Evolutionary conservation across 352 stramenopile species (phyloP).

Genomic region (Phytophthora agathidicida): DNA sequence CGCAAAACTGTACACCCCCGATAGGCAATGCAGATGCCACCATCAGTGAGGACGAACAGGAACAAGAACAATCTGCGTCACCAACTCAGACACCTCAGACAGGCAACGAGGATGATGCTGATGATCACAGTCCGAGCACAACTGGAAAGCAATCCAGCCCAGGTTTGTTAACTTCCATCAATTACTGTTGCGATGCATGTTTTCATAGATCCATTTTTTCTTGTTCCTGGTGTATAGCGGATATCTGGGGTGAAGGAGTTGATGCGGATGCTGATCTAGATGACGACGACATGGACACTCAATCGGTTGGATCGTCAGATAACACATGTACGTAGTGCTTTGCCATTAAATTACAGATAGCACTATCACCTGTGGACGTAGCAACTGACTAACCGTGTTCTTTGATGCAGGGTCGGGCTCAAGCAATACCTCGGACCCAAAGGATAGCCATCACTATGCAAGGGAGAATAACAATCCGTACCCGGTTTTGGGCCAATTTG

Average conservation of each 20-base stretch:
- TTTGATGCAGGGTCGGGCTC: slow-evolving; percentile 32
- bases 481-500: slow-evolving; percentile 1
- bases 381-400: slow-evolving; percentile 5
- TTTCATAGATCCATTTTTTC: neutral
- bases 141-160: slow-evolving; percentile 42
- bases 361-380: no score
- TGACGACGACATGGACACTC: slow-evolving; percentile 30
- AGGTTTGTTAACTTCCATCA: slow-evolving; percentile 35
- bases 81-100: slow-evolving; percentile 26
- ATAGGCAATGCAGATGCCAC: neutral
- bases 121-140: slow-evolving; percentile 41
- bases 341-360: no score
- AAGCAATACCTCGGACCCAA: slow-evolving; percentile 30
- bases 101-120: slow-evolving; percentile 29
- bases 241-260: slow-evolving; percentile 25
- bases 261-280: slow-evolving; percentile 36
- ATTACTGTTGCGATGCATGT: slow-evolving; percentile 1
- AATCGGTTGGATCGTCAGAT: slow-evolving; percentile 31
- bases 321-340: slow-evolving; percentile 28
- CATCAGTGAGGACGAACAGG: slow-evolving; percentile 1
- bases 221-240: slow-evolving; percentile 5
- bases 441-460: slow-evolving; percentile 10
- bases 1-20: neutral
- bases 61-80: slow-evolving; percentile 19
- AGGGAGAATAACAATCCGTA: slow-evolving; percentile 13